Evolutionary conservation across 1,284 basidiomycete genomes (phyloP), one percentile per base, ranked within the genome.

Genomic region (Inonotus obliquus): DNA sequence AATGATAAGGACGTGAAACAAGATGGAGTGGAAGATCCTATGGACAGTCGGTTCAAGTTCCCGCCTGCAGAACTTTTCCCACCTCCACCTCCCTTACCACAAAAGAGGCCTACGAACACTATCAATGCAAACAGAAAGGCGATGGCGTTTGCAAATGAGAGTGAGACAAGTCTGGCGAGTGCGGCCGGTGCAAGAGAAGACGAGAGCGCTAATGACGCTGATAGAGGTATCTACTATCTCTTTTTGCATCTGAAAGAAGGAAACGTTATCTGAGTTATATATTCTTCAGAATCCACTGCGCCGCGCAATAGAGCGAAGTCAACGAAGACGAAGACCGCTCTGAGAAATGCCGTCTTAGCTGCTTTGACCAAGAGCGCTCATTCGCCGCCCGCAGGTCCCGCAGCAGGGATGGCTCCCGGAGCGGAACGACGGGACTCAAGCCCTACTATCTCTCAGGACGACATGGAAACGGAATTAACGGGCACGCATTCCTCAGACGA

Each of bases 271-370:
- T 61, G 14, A 32, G 44, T 4, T 49, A 47, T 44, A 37, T 41
- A 47, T 60, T 35, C 29, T 32, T 38, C 66, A 87, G 86, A 89
- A 71, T 86, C 86, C 2, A 86, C 87, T 44, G 86, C 87, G 68
- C 86, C 86, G 13, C 67, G 48, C 70, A 7, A 85, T 86, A 73
- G 77, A n/a, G n/a, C n/a, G 84, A 65, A 19, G 27, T 10, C n/a
- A 23, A 21, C 51, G 32, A 35, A 35, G n/a, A 60, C 81, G 77
- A 63, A 71, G 69, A 21, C 64, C 62, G 39, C 70, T 59, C 57
- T 71, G 71, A 35, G 63, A 63, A 54, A 55, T 23, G 54, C 45
- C 27, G 35, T 56, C 10, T 49, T 6, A 55, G 21, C 57, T 52
- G 29, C 19, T 41, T 66, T 11, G 51, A 57, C 23, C 45, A 57